These are phyloP conservation scores for Calonectria pseudoreteaudii DNA, from an alignment of 2,329 filamentous ascomycete genomes.

Conservation along the genomic window DNA sequence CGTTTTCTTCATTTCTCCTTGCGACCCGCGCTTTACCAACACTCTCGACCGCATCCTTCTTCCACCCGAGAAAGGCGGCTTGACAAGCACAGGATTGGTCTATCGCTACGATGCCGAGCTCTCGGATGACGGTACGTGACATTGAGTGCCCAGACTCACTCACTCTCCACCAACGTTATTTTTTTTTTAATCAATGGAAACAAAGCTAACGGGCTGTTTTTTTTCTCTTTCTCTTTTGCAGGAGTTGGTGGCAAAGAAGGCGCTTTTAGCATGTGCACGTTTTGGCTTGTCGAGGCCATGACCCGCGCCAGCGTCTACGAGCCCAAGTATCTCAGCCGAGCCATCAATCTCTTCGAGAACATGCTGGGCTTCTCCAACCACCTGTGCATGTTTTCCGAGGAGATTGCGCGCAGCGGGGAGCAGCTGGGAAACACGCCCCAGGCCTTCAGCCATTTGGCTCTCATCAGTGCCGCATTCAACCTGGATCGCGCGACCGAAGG, in stretches of 20 bases:
- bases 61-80: conserved; percentile 78
- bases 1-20: conserved; percentile 83
- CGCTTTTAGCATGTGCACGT: conserved; percentile 85
- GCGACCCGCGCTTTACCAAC: conserved; percentile 79
- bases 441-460: conserved; percentile 80
- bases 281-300: conserved; percentile 85
- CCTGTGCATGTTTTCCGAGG: conserved; percentile 82
- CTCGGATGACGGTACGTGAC: conserved; percentile 72
- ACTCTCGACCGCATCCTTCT: conserved; percentile 80
- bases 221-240: conserved; percentile 45
- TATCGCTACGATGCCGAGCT: conserved; percentile 79
- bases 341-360: conserved; percentile 80
- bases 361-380: conserved; percentile 83
- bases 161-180: too few relatives aligned
- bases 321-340: conserved; percentile 69
- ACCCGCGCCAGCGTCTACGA: conserved; percentile 76
- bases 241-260: conserved; percentile 81
- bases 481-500: conserved; percentile 64
- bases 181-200: too few relatives aligned
- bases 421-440: conserved; percentile 85
- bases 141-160: too few relatives aligned
- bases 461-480: conserved; percentile 84
- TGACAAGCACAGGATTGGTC: conserved; percentile 81
- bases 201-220: conserved; percentile 14
- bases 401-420: conserved; percentile 80